Base-by-base conservation (phyloP, 116 monocot genomes). In the Cymodocea nodosa region DNA sequence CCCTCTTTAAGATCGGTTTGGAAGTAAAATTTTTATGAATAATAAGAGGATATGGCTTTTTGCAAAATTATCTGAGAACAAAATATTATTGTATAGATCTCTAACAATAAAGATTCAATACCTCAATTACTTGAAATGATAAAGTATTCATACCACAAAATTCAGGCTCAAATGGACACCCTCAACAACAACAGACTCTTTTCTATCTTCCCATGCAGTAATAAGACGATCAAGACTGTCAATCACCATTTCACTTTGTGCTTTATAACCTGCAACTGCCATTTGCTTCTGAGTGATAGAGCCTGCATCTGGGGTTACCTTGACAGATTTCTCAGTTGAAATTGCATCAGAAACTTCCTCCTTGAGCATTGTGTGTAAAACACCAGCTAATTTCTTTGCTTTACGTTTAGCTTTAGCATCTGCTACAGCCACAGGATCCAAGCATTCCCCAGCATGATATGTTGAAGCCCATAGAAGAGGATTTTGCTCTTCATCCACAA, bases 201-300 rank as follows among this genome's bases (percentile, higher is more conserved):
- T 89, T 61, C 81, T 76, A 19, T 85, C 77, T 85, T 93, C 93
- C 89, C 93, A 93, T 52, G 93, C 79, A 68, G 85, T 89, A 70
- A 93, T 89, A 57, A 93, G 69, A 15, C 89, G 78, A 73, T 93
- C 85, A 64, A 93, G 85, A 59, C 93, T 85, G 69, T 93, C 93
- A 58, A 88, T 93, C 5, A 93, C 93, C 93, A 93, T 93, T 60
- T 93, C 93, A 50, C 88, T 85, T 48, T 93, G 93, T 15, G 93
- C 93, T 71, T 93, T 93, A 51, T 78, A 93, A 10, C 93, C 93
- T 62, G 85, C 93, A 9, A 93, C 62, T 2, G 93, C 89, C 85
- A 93, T 83, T 68, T 89, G 85, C 50, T 73, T 89, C 64, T 81
- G 75, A 55, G 56, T 24, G 16, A 63, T 66, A 19, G 48, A 34